Percentiles rank a stretch among this genome's conserved stretches.
phyloP scores from a whole-genome alignment of 2,329 filamentous ascomycete genomes.

The Colletotrichum sansevieriae region DNA sequence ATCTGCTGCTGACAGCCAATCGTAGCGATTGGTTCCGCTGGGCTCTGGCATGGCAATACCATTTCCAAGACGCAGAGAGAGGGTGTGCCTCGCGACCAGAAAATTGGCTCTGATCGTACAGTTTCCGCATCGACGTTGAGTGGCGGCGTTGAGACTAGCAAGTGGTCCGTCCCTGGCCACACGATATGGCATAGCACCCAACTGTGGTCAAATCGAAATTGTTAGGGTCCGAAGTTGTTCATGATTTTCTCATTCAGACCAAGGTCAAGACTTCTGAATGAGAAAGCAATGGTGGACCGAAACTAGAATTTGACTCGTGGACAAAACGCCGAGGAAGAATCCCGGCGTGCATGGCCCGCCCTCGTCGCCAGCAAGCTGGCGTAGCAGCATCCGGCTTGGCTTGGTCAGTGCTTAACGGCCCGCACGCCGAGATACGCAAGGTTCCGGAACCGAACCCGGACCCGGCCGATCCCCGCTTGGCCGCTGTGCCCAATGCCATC shows the following conservation, averaged over 20 bases:
- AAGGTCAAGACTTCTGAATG: too few relatives aligned
- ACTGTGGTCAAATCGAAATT: too few relatives aligned
- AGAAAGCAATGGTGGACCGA: too few relatives aligned
- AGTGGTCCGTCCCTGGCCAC: not conserved
- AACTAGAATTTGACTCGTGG: too few relatives aligned
- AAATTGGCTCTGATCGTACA: not conserved
- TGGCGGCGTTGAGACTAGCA: not conserved
- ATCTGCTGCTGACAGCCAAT: too few relatives aligned
- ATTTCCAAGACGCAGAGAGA: not conserved
- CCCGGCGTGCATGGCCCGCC: too few relatives aligned
- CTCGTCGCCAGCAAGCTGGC: too few relatives aligned
- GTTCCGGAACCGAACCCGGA: slow-evolving; percentile 17
- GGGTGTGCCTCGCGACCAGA: not conserved
- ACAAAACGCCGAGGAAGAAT: too few relatives aligned
- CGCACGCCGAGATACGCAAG: not conserved
- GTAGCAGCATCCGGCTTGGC: not conserved
- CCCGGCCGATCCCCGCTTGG: slow-evolving; percentile 5
- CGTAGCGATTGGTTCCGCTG: too few relatives aligned
- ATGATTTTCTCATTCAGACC: too few relatives aligned
- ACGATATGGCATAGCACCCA: not conserved
- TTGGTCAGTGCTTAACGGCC: slow-evolving; percentile 10
- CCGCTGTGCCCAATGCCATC: not conserved
- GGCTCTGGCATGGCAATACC: not conserved
- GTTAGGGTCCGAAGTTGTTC: too few relatives aligned
- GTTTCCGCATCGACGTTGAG: too few relatives aligned